Evolutionary conservation across 2,329 filamentous ascomycete genomes (phyloP).

Genomic region (Alternaria burnsii): DNA sequence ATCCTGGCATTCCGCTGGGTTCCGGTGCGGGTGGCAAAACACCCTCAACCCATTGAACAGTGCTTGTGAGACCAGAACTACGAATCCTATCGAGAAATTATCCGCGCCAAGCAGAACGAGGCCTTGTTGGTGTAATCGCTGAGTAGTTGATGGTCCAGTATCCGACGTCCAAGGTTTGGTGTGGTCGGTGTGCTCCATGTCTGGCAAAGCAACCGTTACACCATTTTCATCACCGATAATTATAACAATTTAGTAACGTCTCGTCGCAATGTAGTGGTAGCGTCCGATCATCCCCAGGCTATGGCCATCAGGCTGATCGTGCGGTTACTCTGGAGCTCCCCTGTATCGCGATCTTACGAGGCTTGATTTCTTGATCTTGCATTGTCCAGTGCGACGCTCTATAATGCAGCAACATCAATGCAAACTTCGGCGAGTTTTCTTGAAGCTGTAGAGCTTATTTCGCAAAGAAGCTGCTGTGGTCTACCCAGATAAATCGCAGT

Average conservation of each 20-base stretch:
- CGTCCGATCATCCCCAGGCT: too few species aligned
- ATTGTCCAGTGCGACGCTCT: not conserved
- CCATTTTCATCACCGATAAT: not conserved
- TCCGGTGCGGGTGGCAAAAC: constrained; percentile 2
- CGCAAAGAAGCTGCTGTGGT: not conserved
- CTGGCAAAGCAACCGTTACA: not conserved
- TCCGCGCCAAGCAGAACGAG: not conserved
- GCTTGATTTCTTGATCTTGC: not conserved
- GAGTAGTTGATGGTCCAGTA: not conserved
- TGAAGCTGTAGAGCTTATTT: not conserved
- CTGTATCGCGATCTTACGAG: not conserved
- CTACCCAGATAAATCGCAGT: not conserved
- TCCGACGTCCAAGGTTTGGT: not conserved
- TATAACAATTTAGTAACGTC: not conserved
- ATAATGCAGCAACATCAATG: not conserved
- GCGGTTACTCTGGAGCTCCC: too few species aligned
- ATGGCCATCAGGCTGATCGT: too few species aligned
- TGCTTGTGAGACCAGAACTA: not conserved
- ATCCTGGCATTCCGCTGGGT: constrained; percentile 2
- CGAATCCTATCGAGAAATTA: not conserved
- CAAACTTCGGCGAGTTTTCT: not conserved
- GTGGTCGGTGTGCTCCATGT: not conserved
- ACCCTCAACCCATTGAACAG: not conserved
- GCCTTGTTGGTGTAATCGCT: not conserved
- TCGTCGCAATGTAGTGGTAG: too few species aligned